These are phyloP conservation scores for Rhynchosporium secalis DNA, from an alignment of 2,329 filamentous ascomycete species.

Conservation along the genomic window DNA sequence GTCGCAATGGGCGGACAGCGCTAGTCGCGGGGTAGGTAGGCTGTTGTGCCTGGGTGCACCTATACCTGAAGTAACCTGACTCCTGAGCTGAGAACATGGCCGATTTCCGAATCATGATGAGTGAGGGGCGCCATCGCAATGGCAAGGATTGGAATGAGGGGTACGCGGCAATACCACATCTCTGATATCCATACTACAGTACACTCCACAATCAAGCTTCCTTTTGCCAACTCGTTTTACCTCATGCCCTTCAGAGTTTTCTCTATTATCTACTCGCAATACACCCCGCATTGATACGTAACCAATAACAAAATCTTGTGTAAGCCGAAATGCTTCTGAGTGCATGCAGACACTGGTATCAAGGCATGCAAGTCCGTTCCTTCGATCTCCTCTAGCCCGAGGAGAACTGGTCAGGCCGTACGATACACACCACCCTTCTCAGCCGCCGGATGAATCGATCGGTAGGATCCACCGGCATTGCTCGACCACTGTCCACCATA, in stretches of 20 bases:
- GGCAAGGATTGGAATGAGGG: not conserved
- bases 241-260: not conserved
- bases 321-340: not conserved
- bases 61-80: not conserved
- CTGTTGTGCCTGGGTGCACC: conserved; percentile 1
- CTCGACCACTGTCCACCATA: not conserved
- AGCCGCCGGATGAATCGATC: conserved; percentile 12
- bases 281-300: conserved; percentile 5
- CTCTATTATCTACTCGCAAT: not conserved
- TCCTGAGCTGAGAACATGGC: not conserved
- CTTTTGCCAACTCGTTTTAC: not conserved
- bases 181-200: too few relatives aligned
- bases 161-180: not conserved
- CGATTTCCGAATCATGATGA: not conserved
- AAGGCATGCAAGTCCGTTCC: not conserved
- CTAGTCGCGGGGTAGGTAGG: not conserved
- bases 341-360: not conserved
- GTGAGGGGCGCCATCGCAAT: not conserved
- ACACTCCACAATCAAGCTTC: not conserved
- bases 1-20: not conserved
- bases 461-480: conserved; percentile 10
- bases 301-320: conserved; percentile 4
- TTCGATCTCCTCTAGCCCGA: not conserved
- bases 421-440: conserved; percentile 7
- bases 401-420: conserved; percentile 4